Conservation (phyloP, 352 stramenopile species). For the Phytophthora nicotianae region DNA sequence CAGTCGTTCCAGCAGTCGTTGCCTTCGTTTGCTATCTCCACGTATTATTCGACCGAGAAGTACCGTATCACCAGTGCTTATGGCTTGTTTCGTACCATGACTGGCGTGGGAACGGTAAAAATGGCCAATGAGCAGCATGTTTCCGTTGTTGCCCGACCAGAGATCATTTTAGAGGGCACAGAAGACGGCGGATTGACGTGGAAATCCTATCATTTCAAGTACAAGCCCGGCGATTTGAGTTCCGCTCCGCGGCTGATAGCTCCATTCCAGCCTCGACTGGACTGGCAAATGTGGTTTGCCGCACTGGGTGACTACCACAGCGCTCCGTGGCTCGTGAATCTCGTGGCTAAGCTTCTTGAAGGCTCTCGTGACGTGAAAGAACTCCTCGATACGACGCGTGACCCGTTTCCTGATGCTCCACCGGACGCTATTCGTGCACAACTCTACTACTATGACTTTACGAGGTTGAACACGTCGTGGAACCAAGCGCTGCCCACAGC, state of each 20-base stretch:
- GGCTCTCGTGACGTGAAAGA: slow-evolving; percentile 62
- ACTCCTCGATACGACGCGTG: slow-evolving; percentile 65
- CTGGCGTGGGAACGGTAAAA: slow-evolving; percentile 72
- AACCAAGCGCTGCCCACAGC: slow-evolving; percentile 35
- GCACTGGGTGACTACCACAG: slow-evolving; percentile 80
- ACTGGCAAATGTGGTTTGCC: slow-evolving; percentile 95
- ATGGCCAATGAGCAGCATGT: slow-evolving; percentile 32
- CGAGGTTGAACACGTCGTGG: slow-evolving; percentile 70
- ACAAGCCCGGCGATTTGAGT: slow-evolving; percentile 79
- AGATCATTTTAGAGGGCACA: slow-evolving; percentile 89
- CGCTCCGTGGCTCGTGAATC: slow-evolving; percentile 87
- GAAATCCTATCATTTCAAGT: slow-evolving; percentile 82
- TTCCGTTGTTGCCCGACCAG: slow-evolving; percentile 79
- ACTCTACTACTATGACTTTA: slow-evolving; percentile 91
- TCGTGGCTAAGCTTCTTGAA: slow-evolving; percentile 83
- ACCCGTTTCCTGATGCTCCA: slow-evolving; percentile 50
- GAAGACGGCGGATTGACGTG: slow-evolving; percentile 62
- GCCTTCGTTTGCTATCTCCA: slow-evolving; percentile 30
- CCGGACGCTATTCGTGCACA: slow-evolving; percentile 59
- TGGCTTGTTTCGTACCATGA: slow-evolving; percentile 91
- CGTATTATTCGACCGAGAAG: slow-evolving; percentile 35
- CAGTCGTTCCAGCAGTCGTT: slow-evolving; percentile 41
- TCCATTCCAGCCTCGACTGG: slow-evolving; percentile 76
- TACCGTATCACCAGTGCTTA: slow-evolving; percentile 72
- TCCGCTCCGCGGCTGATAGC: slow-evolving; percentile 37